These are phyloP conservation scores for Nepenthes mirabilis DNA, from an alignment of 148 eudicot genomes.

Conservation along the genomic window DNA sequence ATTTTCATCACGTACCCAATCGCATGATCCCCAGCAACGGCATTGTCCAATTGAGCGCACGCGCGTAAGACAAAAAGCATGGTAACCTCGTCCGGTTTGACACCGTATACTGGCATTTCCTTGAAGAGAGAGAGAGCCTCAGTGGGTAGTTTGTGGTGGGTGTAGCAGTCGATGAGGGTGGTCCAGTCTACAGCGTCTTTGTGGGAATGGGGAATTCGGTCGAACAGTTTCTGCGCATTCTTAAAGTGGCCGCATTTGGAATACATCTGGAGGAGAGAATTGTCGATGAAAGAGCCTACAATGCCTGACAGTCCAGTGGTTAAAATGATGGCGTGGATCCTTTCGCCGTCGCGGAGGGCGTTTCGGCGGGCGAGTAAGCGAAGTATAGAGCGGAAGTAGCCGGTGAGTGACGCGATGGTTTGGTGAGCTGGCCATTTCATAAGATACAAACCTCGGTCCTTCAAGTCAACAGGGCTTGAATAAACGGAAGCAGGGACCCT, in stretches of 20 bases:
- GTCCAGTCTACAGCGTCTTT: slow-evolving; percentile 27
- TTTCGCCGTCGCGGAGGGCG: slow-evolving; percentile 14
- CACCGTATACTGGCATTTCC: slow-evolving; percentile 5
- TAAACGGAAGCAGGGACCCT: too few relatives aligned
- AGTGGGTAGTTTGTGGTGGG: slow-evolving; percentile 16
- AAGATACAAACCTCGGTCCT: too few relatives aligned
- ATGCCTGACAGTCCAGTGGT: slow-evolving; percentile 19
- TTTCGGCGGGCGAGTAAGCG: slow-evolving; percentile 18
- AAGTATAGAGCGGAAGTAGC: slow-evolving; percentile 20
- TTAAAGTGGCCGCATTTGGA: slow-evolving; percentile 26
- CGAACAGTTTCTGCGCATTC: slow-evolving; percentile 47
- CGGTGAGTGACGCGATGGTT: slow-evolving; percentile 8
- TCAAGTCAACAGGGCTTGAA: too few relatives aligned
- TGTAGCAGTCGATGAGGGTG: slow-evolving; percentile 33
- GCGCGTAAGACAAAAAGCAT: slow-evolving; percentile 8
- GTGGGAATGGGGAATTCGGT: slow-evolving; percentile 33
- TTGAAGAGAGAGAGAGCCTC: slow-evolving; percentile 20
- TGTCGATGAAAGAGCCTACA: slow-evolving; percentile 17
- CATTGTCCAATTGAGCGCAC: slow-evolving; percentile 22
- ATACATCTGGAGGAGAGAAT: slow-evolving; percentile 21
- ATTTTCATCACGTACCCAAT: slow-evolving; percentile 29
- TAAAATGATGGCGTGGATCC: slow-evolving; percentile 27
- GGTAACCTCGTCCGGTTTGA: slow-evolving; percentile 9
- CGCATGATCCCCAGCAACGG: slow-evolving; percentile 34
- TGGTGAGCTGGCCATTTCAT: not conserved